Evolutionary conservation across 2,329 filamentous ascomycete species (phyloP), one percentile per base, ranked within the genome.

Genomic region (Aspergillus sojae): DNA sequence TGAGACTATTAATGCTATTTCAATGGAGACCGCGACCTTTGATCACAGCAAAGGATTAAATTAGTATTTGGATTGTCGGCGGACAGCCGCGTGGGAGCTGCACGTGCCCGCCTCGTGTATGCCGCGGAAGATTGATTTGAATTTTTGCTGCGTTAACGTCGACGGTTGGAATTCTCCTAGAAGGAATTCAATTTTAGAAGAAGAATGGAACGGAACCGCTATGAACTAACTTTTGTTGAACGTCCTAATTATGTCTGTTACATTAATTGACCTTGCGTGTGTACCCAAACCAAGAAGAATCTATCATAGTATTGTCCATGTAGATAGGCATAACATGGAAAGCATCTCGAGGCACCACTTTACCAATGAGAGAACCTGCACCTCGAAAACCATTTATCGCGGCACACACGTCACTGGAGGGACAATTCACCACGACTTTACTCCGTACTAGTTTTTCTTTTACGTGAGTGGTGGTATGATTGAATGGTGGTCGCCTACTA

Each of bases 391-490:
- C 34, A 36, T 21, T 46, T 14, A 9, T 23, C n/a, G 14, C 16
- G 26, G 10, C 30, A 50, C 48, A 52, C 48, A 52, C n/a, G 28
- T 52, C 48, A 32, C 48, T 41, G 39, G 16, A 41, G 39, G 39
- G 39, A n/a, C 16, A 41, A 41, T 41, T 41, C 16, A 41, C 39
- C 39, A 41, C 16, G 16, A 14, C 5, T 48, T 48, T 5, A 14
- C 32, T 34, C 32, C 10, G 32, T 34, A 34, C 45, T 48, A 16
- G 23, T 14, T 21, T 45, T 45, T 23, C n/a, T n/a, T 52, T 32
- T 52, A n/a, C 48, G 48, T 52, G 48, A 50, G 48, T 12, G 48
- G 52, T 55, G 52, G 52, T 55, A 55, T 21, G 52, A 55, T 39
- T 26, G 45, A 48, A 48, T 23, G 10, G 45, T 28, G 23, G 45